Evolutionary conservation across 2,329 filamentous ascomycete species (phyloP), one percentile per base, ranked within the genome.

Genomic region (Penicillium brasilianum): DNA sequence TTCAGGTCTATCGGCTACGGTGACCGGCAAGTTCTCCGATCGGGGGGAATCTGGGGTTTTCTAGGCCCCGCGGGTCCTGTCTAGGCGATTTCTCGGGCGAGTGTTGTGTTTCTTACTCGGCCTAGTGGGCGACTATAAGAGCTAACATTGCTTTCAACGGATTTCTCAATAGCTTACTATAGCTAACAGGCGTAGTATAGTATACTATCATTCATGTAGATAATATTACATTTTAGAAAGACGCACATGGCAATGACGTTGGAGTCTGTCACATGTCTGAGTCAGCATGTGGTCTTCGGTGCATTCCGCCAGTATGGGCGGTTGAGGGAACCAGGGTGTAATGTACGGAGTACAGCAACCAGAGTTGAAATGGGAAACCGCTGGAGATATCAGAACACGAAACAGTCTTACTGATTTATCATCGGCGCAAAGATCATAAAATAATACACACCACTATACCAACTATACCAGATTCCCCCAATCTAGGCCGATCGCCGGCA

Each of bases 241-340:
- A 43, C 32, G 58, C 60, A 68, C 66, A 65, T 61, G 64, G 63
- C n/a, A 49, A 67, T 68, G 67, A 69, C 66, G 66, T 66, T 51
- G n/a, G n/a, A 37, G 50, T 7, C 52, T 60, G 61, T 69, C 67
- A 69, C 67, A 69, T 69, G 66, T 22, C 63, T 67, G 61, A 69
- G 62, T 67, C 66, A 67, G 66, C 81, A 90, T 30, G 44, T 30
- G 54, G 54, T 57, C 54, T 52, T 62, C 60, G 57, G 63, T 62
- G 53, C 44, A 18, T 37, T 53, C 28, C 50, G 34, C 32, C 34
- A 11, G 7, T 57, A 32, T 8, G 9, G 16, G 36, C 30, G n/a
- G n/a, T 20, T 41, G 10, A 6, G 18, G 7, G 18, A 20, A 4
- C 8, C 14, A 6, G 28, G n/a, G 34, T 53, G 50, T 36, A 37